Percentiles rank a stretch among this genome's conserved stretches.
Evolutionary conservation across 345 rosid genomes (phyloP).

Genomic region (Brassica juncea): DNA sequence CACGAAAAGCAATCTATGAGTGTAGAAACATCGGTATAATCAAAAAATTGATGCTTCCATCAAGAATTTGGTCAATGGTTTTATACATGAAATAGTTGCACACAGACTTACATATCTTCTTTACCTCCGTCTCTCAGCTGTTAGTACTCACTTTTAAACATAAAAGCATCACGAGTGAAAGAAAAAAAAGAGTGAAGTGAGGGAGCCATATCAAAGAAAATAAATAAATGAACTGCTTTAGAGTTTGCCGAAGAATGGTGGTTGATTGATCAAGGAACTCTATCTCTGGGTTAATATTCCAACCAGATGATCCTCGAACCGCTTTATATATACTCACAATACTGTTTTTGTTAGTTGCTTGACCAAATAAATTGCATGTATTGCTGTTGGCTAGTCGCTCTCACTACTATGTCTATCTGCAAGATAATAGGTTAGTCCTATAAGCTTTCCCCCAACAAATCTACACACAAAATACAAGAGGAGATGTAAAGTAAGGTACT

Average conservation of each 20-base stretch:
- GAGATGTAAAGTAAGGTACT: constrained; percentile 39
- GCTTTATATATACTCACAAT: constrained; percentile 36
- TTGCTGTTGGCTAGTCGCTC: constrained; percentile 68
- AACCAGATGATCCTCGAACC: constrained; percentile 35
- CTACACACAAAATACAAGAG: not conserved
- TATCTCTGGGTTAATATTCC: constrained; percentile 32
- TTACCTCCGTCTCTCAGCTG: constrained; percentile 28
- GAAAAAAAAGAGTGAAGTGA: constrained; percentile 1
- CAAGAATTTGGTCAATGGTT: constrained; percentile 3
- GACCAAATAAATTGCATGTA: constrained; percentile 39
- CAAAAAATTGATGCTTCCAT: constrained; percentile 17
- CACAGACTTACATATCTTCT: constrained; percentile 26
- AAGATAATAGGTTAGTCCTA: constrained; percentile 22
- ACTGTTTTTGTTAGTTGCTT: constrained; percentile 35
- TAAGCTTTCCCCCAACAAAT: constrained; percentile 11
- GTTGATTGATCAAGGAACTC: constrained; percentile 29
- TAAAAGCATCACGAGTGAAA: constrained; percentile 23
- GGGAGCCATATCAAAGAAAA: constrained; percentile 31
- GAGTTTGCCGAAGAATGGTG: constrained; percentile 41
- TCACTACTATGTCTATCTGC: constrained; percentile 87
- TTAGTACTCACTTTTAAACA: constrained; percentile 33
- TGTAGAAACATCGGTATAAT: not conserved
- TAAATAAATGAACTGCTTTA: constrained; percentile 36
- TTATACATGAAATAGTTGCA: constrained; percentile 43
- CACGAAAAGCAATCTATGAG: not conserved